These are phyloP conservation scores for Candida tunisiensis DNA, from an alignment of 1,139 yeast species.

Conservation along the genomic window DNA sequence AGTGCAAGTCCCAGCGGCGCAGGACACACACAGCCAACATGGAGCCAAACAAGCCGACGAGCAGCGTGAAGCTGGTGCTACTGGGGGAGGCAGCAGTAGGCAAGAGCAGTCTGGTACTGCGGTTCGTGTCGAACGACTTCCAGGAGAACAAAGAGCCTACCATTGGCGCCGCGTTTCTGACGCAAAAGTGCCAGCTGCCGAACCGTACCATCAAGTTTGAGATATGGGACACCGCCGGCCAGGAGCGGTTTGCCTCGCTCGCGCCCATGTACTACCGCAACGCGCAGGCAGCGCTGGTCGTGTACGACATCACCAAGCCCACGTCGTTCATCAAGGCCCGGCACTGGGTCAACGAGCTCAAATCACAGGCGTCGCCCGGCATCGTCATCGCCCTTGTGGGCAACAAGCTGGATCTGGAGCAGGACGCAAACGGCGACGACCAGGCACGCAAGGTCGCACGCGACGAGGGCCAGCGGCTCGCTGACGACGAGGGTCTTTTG, in stretches of 20 bases:
- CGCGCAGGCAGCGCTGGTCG: slow-evolving; percentile 97
- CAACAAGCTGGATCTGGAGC: slow-evolving; percentile 62
- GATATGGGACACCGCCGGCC: slow-evolving; percentile 99
- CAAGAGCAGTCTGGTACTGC: slow-evolving; percentile 76
- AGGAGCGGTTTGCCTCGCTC: slow-evolving; percentile 87
- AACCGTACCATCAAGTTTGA: slow-evolving; percentile 87
- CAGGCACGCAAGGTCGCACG: slow-evolving; percentile 60
- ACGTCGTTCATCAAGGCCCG: slow-evolving; percentile 98
- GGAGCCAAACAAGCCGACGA: slow-evolving; percentile 25
- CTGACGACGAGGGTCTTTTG: slow-evolving; percentile 70
- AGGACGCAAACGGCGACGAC: slow-evolving; percentile 13
- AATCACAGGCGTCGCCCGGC: slow-evolving; percentile 84
- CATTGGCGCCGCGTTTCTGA: slow-evolving; percentile 92
- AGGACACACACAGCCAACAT: too few species aligned
- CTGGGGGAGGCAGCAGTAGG: slow-evolving; percentile 98
- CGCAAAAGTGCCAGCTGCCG: slow-evolving; percentile 87
- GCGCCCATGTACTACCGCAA: slow-evolving; percentile 98
- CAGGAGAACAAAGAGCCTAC: slow-evolving; percentile 97
- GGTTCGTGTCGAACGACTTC: slow-evolving; percentile 91
- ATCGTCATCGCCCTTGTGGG: slow-evolving; percentile 91
- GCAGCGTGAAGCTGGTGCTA: slow-evolving; percentile 75
- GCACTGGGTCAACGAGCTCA: slow-evolving; percentile 95
- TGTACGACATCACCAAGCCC: slow-evolving; percentile 90
- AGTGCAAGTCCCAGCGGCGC: too few species aligned
- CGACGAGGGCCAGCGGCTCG: slow-evolving; percentile 72